Percentiles rank a stretch among this genome's conserved stretches.
Conservation (phyloP, 441 rosid species). For the Populus hybrid region DNA sequence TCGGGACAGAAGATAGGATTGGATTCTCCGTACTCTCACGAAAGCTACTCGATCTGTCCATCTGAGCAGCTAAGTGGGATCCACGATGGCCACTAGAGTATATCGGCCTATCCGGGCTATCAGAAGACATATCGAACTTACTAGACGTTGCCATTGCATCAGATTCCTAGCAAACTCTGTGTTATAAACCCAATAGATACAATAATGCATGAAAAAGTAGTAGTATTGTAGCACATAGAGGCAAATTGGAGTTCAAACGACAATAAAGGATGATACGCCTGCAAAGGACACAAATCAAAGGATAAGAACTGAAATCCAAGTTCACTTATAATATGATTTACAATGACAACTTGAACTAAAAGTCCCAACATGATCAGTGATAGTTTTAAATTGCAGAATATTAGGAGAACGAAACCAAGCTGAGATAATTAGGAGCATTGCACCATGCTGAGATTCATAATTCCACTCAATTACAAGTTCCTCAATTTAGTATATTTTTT, state of each 20-base stretch:
- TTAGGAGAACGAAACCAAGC: slow-evolving; percentile 1
- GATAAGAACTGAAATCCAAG: slow-evolving; percentile 20
- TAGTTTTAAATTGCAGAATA: neutral
- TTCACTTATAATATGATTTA: neutral
- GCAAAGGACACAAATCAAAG: slow-evolving; percentile 28
- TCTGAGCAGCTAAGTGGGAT: slow-evolving; percentile 68
- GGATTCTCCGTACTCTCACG: slow-evolving; percentile 78
- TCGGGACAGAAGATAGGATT: slow-evolving; percentile 64
- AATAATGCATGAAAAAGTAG: slow-evolving; percentile 68
- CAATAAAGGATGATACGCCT: slow-evolving; percentile 38
- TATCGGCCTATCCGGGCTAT: slow-evolving; percentile 74
- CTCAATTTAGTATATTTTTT: neutral
- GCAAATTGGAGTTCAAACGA: slow-evolving; percentile 33
- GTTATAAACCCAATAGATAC: slow-evolving; percentile 49
- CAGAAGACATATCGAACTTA: slow-evolving; percentile 84
- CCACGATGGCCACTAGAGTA: slow-evolving; percentile 72
- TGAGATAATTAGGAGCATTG: neutral
- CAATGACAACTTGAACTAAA: neutral
- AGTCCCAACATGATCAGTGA: neutral
- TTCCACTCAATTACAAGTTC: neutral
- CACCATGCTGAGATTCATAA: slow-evolving; percentile 5
- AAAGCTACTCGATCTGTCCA: slow-evolving; percentile 90
- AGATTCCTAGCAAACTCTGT: slow-evolving; percentile 46
- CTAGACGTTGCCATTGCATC: slow-evolving; percentile 83
- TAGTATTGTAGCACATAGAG: slow-evolving; percentile 50